Base-by-base conservation (phyloP, 176 grass and related monocot species). In the Eremochloa ophiuroides region DNA sequence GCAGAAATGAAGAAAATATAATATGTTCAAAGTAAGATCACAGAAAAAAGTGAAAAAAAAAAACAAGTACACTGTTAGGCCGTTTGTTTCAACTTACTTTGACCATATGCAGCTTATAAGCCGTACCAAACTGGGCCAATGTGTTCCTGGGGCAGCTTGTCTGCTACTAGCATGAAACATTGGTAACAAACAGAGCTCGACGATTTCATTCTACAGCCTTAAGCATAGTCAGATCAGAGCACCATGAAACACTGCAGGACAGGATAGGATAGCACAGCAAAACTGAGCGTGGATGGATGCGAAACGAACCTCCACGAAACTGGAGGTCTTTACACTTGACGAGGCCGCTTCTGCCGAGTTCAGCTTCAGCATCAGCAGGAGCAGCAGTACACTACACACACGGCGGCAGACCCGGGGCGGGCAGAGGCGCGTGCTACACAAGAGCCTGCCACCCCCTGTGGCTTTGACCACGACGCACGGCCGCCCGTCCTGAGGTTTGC, bases 371-470 rank as follows among this genome's bases (percentile, higher is more conserved):
- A 64, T 75, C 62, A 31, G 61, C 44, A 47, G 34, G 34, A 35
- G 34, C 34, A 35, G 5, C 34, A 77, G 77, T 55, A 85, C 71
- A 72, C 53, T 56, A 56, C 53, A 56, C 53, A 56, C 53, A 56
- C 53, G n/a, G 53, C 20, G 8, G 83, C 87, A 82, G 43, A 72
- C 65, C 65, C 0, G 25, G 66, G 75, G 77, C 81, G 85, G 69
- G 63, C 79, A 76, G 81, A 61, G 74, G 76, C 84, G 34, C 34
- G 87, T 69, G 80, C 86, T 73, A 66, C 25, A 84, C 38, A 77
- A 91, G 55, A 84, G 89, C 86, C 89, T 80, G 92, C 92, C 92
- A 91, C 89, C 87, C 62, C 62, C 64, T 77, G 87, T 86, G 92
- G 86, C 92, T 94, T 94, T 94, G 92, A 94, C 92, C 92, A 61